Evolutionary conservation across 176 grass and related monocot species (phyloP), one percentile per base, ranked within the genome.

Genomic region (Aegilops sharonensis): DNA sequence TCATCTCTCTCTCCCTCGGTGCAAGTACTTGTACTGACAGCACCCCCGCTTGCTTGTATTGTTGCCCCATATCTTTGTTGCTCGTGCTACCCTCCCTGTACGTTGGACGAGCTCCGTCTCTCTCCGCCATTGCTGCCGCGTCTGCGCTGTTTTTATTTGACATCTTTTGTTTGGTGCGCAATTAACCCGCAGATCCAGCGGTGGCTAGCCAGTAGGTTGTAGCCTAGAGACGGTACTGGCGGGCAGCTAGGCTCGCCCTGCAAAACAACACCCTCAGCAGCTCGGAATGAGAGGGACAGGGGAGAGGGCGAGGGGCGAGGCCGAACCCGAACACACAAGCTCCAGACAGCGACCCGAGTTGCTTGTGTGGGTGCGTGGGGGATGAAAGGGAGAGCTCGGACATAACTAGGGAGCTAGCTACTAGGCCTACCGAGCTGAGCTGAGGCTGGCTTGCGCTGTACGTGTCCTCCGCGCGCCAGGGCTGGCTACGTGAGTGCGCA

Each of bases 21-120:
- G 74, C 68, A 76, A 73, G 67, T 87, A 87, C 89, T 83, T 73
- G 74, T 83, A 87, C 89, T 83, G 79, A 87, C 74, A 47, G 30
- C 75, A 3, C 20, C 39, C 74, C 74, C 67, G 80, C 78, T 87
- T 69, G 80, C 54, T 66, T 83, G 62, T 64, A 78, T 78, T 78
- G 73, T 87, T 78, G 64, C 79, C 14, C 72, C 79, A 77, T 75
- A 89, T 75, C 68, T 75, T 80, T 89, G 87, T 80, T 84, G 65
- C 40, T 52, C 32, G 78, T 67, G 29, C 70, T 1, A 21, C 54
- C n/a, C n/a, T 57, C 54, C 54, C 54, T 20, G 6, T 18, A 3
- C 54, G 21, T 59, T 21, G 54, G 54, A 59, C 18, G 18, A 21
- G 54, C 52, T 57, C 52, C 48, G 10, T 82, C 65, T 52, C 43